These are phyloP conservation scores for Micractinium sp. DNA, from an alignment of 139 green algal species.

Conservation along the genomic window DNA sequence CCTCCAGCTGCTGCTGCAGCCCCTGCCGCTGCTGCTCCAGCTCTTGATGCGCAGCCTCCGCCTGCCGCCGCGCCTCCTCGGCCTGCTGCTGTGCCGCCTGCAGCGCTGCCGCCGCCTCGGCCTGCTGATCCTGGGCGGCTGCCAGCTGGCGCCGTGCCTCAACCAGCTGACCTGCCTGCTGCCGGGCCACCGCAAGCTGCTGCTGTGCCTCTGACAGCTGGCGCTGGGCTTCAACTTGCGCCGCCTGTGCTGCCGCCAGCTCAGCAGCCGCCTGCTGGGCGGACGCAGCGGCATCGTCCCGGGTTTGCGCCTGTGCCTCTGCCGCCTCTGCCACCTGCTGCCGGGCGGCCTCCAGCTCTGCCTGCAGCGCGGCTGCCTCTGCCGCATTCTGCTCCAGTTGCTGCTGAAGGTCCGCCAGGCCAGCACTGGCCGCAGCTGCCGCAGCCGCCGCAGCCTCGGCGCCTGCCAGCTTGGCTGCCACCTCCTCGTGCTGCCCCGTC, in stretches of 20 bases:
- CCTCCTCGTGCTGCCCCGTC: neutral
- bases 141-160: neutral
- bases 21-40: neutral
- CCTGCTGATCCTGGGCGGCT: neutral
- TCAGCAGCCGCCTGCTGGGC: neutral
- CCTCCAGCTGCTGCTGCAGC: constrained; percentile 4
- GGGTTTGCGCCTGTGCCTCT: neutral
- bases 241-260: neutral
- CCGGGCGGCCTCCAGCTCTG: neutral
- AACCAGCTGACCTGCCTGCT: constrained; percentile 12
- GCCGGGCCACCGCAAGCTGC: constrained; percentile 1
- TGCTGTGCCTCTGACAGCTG: constrained; percentile 5
- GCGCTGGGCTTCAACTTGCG: neutral
- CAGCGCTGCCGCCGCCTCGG: neutral
- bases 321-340: neutral
- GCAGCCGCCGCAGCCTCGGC: neutral
- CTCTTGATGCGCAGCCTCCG: neutral
- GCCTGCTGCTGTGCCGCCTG: neutral
- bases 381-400: neutral
- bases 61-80: neutral
- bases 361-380: neutral
- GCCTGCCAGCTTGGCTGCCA: neutral
- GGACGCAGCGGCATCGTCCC: neutral
- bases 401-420: neutral
- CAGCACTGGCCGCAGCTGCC: neutral